Evolutionary conservation across 345 rosid species (phyloP).

Genomic region (Murraya paniculata): DNA sequence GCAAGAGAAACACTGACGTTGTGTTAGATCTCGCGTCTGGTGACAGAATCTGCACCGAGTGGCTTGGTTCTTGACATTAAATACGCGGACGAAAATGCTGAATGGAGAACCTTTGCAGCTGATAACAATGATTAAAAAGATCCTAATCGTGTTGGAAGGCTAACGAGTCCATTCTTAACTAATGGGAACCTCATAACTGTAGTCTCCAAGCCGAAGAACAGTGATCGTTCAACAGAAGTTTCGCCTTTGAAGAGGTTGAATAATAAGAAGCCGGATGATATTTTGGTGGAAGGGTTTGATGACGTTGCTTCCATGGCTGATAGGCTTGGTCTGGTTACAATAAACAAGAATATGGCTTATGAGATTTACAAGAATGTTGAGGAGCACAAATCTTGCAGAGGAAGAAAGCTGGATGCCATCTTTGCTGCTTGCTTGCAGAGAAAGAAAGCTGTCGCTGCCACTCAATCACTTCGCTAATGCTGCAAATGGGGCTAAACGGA

Average conservation of each 20-base stretch:
- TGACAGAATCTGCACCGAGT: constrained; percentile 4
- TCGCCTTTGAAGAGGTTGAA: neutral
- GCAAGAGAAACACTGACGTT: neutral
- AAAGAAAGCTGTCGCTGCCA: constrained; percentile 3
- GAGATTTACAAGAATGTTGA: constrained; percentile 20
- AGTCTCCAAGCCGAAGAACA: neutral
- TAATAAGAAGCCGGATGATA: neutral
- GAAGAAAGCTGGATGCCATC: constrained; percentile 4
- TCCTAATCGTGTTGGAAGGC: constrained; percentile 13
- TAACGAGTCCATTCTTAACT: neutral
- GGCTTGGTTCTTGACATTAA: constrained; percentile 14
- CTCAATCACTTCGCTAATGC: constrained; percentile 2
- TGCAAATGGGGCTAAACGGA: constrained; percentile 8
- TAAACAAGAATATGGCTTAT: constrained; percentile 7
- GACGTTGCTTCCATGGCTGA: constrained; percentile 12
- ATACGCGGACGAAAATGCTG: neutral
- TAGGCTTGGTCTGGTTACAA: neutral
- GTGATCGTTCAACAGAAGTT: neutral
- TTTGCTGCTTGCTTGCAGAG: constrained; percentile 21
- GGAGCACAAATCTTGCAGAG: neutral
- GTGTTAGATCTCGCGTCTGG: constrained; percentile 4
- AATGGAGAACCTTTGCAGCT: constrained; percentile 16
- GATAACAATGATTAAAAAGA: constrained; percentile 14
- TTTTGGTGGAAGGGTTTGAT: neutral
- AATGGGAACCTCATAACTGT: constrained; percentile 1